phyloP scores from a whole-genome alignment of 331 rosid genomes.

The Stylosanthes scabra region DNA sequence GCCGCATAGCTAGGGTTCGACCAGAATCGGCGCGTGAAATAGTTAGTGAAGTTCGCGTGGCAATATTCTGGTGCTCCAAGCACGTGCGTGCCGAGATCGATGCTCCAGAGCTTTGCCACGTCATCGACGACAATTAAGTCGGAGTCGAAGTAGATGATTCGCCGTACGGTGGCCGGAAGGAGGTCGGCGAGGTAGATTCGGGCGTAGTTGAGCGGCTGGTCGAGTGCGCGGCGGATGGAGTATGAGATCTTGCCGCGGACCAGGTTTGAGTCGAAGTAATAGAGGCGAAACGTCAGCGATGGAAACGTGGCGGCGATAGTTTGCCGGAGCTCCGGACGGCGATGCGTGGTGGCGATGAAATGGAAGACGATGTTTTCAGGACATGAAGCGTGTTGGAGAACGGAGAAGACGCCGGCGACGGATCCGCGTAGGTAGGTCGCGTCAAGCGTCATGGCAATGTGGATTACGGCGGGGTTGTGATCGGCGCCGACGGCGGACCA shows the following conservation, averaged over 20 bases:
- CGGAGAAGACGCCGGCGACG: slow-evolving; percentile 84
- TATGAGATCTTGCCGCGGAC: slow-evolving; percentile 81
- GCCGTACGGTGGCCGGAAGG: slow-evolving; percentile 59
- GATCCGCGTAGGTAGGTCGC: slow-evolving; percentile 92
- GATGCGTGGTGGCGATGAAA: slow-evolving; percentile 68
- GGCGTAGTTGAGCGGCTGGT: slow-evolving; percentile 94
- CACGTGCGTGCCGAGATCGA: slow-evolving; percentile 61
- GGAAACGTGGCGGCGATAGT: slow-evolving; percentile 76
- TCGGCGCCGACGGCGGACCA: slow-evolving; percentile 45
- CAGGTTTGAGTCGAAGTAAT: slow-evolving; percentile 79
- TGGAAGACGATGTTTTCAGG: slow-evolving; percentile 90
- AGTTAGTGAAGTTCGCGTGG: slow-evolving; percentile 88
- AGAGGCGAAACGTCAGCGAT: slow-evolving; percentile 67
- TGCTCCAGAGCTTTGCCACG: slow-evolving; percentile 86
- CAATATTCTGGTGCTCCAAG: slow-evolving; percentile 97
- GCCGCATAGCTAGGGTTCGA: slow-evolving; percentile 57
- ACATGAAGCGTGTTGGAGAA: slow-evolving; percentile 84
- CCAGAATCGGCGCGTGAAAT: slow-evolving; percentile 87
- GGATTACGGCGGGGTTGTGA: slow-evolving; percentile 61
- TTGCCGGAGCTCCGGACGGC: slow-evolving; percentile 63
- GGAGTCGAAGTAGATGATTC: slow-evolving; percentile 89
- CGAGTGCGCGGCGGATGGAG: slow-evolving; percentile 88
- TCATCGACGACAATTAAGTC: slow-evolving; percentile 91
- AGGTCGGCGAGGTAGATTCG: slow-evolving; percentile 88
- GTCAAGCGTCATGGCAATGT: slow-evolving; percentile 93